These are phyloP conservation scores for Lactifluus piperatus DNA, from an alignment of 768 basidiomycete genomes.

Conservation along the genomic window DNA sequence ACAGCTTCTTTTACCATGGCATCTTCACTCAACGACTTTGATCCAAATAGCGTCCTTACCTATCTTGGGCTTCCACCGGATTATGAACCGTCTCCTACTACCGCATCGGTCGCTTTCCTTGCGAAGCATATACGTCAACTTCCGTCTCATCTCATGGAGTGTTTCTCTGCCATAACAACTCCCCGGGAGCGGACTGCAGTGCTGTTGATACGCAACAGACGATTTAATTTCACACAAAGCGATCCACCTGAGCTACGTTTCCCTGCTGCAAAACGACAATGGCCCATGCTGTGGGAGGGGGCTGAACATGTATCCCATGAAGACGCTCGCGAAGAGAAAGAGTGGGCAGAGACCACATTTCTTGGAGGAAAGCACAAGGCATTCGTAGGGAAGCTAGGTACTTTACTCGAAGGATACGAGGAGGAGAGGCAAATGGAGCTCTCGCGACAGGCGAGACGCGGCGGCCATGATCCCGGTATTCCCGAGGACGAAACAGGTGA, in stretches of 20 bases:
- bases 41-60: slow-evolving; percentile 28
- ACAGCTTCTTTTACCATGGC: neutral
- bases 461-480: slow-evolving; percentile 39
- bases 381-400: slow-evolving; percentile 62
- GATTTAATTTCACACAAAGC: slow-evolving; percentile 50
- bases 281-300: slow-evolving; percentile 66
- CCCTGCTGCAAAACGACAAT: slow-evolving; percentile 41
- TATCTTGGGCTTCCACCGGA: slow-evolving; percentile 51
- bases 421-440: slow-evolving; percentile 70
- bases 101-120: slow-evolving; percentile 57
- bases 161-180: slow-evolving; percentile 36
- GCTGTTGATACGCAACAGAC: slow-evolving; percentile 60
- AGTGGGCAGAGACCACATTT: slow-evolving; percentile 60
- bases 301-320: slow-evolving; percentile 39
- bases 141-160: slow-evolving; percentile 51
- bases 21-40: neutral
- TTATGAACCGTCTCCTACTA: slow-evolving; percentile 51
- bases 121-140: slow-evolving; percentile 47
- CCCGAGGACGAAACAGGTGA: slow-evolving; percentile 58
- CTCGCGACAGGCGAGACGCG: slow-evolving; percentile 38
- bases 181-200: slow-evolving; percentile 62
- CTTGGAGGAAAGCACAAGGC: slow-evolving; percentile 42
- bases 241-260: slow-evolving; percentile 50
- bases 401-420: slow-evolving; percentile 61
- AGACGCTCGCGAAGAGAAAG: slow-evolving; percentile 55